A percentile compares a stretch with the other conserved stretches of the same genome.
phyloP scores from a whole-genome alignment of 768 basidiomycete species.

The Boletus vinaceobasis region DNA sequence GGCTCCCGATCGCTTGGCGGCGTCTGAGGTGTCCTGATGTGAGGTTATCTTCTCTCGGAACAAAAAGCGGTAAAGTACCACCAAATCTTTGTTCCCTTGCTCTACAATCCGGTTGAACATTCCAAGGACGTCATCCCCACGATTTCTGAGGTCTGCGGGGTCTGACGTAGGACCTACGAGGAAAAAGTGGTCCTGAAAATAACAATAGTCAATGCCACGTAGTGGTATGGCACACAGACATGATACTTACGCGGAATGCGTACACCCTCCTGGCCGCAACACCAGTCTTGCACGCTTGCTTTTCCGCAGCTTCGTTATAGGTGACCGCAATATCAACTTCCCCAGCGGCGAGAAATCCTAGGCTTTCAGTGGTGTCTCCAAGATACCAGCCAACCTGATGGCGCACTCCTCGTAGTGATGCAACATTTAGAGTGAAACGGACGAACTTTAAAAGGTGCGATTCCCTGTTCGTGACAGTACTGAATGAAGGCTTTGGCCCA shows the following conservation, averaged over 20 bases:
- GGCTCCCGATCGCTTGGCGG: constrained; percentile 33
- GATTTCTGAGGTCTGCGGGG: constrained; percentile 41
- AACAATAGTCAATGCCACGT: neutral
- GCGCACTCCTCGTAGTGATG: neutral
- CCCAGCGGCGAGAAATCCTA: constrained; percentile 40
- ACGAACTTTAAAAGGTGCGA: constrained; percentile 27
- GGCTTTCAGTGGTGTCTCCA: constrained; percentile 53
- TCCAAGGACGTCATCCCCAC: constrained; percentile 26
- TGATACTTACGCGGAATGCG: constrained; percentile 41
- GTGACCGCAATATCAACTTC: constrained; percentile 50
- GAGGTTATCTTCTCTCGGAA: neutral
- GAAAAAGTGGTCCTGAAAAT: constrained; percentile 45
- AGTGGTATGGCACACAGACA: neutral
- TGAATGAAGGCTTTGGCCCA: constrained; percentile 49
- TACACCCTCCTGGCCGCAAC: constrained; percentile 36
- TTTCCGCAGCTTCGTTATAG: constrained; percentile 51
- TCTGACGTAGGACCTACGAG: constrained; percentile 48
- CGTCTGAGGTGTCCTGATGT: constrained; percentile 12
- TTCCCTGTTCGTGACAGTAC: constrained; percentile 10
- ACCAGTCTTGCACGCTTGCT: constrained; percentile 30
- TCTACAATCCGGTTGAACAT: constrained; percentile 50
- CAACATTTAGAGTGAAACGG: constrained; percentile 25
- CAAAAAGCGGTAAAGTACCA: constrained; percentile 26
- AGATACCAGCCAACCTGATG: constrained; percentile 53
- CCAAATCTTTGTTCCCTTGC: constrained; percentile 41